Evolutionary conservation across 306 rosid species (phyloP).

Genomic region (Medicago truncatula): MtrunA17r5.0-ANR NC_053046.1:13682001-13682500

Average conservation of each 20-base stretch:
- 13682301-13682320: conserved; percentile 3
- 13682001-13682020: conserved; percentile 16
- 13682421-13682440: conserved; percentile 87
- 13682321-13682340: conserved; percentile 28
- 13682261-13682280: conserved; percentile 35
- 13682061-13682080: conserved; percentile 46
- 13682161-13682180: conserved; percentile 60
- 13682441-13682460: conserved; percentile 62
- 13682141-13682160: conserved; percentile 51
- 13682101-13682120: conserved; percentile 53
- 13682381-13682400: conserved; percentile 73
- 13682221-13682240: conserved; percentile 58
- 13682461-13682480: conserved; percentile 59
- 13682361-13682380: conserved; percentile 65
- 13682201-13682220: conserved; percentile 53
- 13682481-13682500: conserved; percentile 33
- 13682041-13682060: conserved; percentile 57
- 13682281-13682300: conserved; percentile 22
- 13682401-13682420: conserved; percentile 69
- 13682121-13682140: conserved; percentile 44
- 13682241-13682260: conserved; percentile 67
- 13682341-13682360: conserved; percentile 71
- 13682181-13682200: conserved; percentile 67
- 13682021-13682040: conserved; percentile 39
- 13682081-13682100: conserved; percentile 56